phyloP scores from a whole-genome alignment of 768 basidiomycete species.

The Baorangia bicolor region DNA sequence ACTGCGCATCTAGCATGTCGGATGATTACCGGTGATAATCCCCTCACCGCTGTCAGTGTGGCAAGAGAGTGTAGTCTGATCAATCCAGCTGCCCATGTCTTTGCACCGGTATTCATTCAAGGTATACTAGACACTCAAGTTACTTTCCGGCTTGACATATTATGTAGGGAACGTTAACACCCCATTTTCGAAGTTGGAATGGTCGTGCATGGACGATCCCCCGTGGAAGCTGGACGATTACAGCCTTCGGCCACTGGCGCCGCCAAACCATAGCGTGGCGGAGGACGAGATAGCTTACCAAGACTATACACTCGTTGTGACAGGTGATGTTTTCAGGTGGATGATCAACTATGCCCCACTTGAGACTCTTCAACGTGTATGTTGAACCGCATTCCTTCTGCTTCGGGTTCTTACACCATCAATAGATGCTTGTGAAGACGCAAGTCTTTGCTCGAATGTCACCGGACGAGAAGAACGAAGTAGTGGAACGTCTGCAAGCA shows the following conservation, averaged over 20 bases:
- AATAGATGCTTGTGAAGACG: slow-evolving; percentile 93
- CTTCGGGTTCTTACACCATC: not conserved
- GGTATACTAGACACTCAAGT: slow-evolving; percentile 41
- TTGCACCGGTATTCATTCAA: slow-evolving; percentile 73
- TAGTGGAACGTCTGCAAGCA: slow-evolving; percentile 89
- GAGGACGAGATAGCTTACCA: slow-evolving; percentile 70
- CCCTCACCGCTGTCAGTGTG: slow-evolving; percentile 94
- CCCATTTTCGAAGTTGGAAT: slow-evolving; percentile 68
- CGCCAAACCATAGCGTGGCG: slow-evolving; percentile 72
- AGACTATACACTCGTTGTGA: slow-evolving; percentile 89
- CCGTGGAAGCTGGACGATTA: slow-evolving; percentile 84
- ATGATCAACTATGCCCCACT: slow-evolving; percentile 93
- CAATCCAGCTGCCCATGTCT: slow-evolving; percentile 86
- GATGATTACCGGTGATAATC: slow-evolving; percentile 99
- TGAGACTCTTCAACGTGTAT: slow-evolving; percentile 90
- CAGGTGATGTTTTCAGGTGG: slow-evolving; percentile 97
- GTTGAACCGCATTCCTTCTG: not conserved
- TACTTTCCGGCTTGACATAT: not conserved
- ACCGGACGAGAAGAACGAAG: slow-evolving; percentile 98
- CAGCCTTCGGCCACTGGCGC: slow-evolving; percentile 75
- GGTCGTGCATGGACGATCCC: slow-evolving; percentile 90
- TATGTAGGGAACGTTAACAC: slow-evolving; percentile 51
- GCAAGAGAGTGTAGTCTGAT: slow-evolving; percentile 91
- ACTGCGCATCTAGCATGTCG: slow-evolving; percentile 89
- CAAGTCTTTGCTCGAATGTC: slow-evolving; percentile 99